Conservation (phyloP, 1,284 basidiomycete species). For the Irpex sp. region DNA sequence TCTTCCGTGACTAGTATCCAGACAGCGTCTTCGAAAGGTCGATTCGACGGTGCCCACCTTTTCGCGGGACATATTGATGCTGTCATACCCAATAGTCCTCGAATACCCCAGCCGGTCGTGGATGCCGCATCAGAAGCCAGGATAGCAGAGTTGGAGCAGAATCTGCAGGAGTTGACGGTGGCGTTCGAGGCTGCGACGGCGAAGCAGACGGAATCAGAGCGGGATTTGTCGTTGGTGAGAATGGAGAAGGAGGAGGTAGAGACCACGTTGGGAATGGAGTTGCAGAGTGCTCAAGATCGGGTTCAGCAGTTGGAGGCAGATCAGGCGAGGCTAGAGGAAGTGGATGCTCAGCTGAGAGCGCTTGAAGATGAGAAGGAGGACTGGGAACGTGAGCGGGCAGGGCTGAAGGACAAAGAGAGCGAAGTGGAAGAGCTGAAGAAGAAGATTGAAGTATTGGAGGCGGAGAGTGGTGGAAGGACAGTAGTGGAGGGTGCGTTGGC, state of each 20-base stretch:
- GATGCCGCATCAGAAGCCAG: slow-evolving; percentile 6
- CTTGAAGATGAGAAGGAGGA: slow-evolving; percentile 43
- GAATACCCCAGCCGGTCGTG: slow-evolving; percentile 21
- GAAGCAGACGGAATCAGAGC: slow-evolving; percentile 53
- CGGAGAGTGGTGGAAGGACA: slow-evolving; percentile 41
- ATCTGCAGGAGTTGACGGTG: slow-evolving; percentile 51
- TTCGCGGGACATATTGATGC: slow-evolving; percentile 73
- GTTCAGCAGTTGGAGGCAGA: slow-evolving; percentile 57
- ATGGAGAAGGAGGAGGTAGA: slow-evolving; percentile 64
- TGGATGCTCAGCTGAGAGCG: slow-evolving; percentile 45
- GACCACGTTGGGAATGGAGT: slow-evolving; percentile 54
- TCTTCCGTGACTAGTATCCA: slow-evolving; percentile 42
- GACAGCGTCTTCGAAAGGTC: slow-evolving; percentile 36
- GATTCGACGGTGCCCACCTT: slow-evolving; percentile 76
- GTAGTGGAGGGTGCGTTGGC: slow-evolving; percentile 30
- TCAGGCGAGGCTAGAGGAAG: slow-evolving; percentile 47
- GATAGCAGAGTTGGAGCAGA: slow-evolving; percentile 33
- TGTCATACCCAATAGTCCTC: slow-evolving; percentile 41
- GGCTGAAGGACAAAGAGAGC: slow-evolving; percentile 35
- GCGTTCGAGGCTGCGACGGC: slow-evolving; percentile 51
- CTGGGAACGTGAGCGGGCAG: slow-evolving; percentile 51
- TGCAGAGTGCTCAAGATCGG: slow-evolving; percentile 60
- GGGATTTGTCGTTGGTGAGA: slow-evolving; percentile 52
- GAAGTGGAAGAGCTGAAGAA: slow-evolving; percentile 43
- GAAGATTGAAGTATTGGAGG: slow-evolving; percentile 35